Evolutionary conservation across 495 filamentous ascomycete species (phyloP), one percentile per base, ranked within the genome.

Genomic region (Annulohypoxylon stygium): DNA sequence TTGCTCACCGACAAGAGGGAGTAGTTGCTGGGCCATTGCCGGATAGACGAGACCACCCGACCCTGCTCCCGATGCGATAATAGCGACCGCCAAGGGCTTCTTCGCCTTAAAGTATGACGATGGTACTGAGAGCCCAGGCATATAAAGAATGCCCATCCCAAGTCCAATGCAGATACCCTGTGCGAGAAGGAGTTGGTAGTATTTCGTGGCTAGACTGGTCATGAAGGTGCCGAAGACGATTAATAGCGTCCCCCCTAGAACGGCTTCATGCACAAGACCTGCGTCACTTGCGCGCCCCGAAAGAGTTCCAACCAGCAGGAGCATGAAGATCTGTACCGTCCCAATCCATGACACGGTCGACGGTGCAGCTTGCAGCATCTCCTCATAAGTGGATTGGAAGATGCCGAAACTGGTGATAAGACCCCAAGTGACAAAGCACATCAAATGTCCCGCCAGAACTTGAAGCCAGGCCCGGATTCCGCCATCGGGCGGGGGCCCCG

Each of bases 181-280:
- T 0, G 93, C 87, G 10, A 97, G 86, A 71, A 97, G 88, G 2
- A 97, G 78, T 70, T 97, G 94, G 88, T 90, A 96, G 78, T 92
- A 92, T 48, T 82, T 70, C 2, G 86, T 90, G 62, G 64, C 60
- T 8, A 73, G 75, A 20, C 82, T 86, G 10, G 90, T 85, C 90
- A 93, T 92, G 88, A 92, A 91, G 18, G 92, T 79, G 25, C 90
- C 91, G 65, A 92, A 90, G 68, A 92, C 86, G 69, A 92, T 87
- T 45, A 92, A 71, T 47, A 92, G 78, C 0, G 86, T 84, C 5
- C 91, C 91, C 2, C 75, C 73, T 0, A 89, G 57, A 2, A 93
- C 79, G 11, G 92, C 87, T 14, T 67, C 65, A 12, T 86, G 84
- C 78, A 92, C 93, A 68, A 85, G 84, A 4, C 90, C 90, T 1